Percentiles rank a stretch among this genome's conserved stretches.
Conservation (phyloP, 2,329 filamentous ascomycete genomes). For the Aspergillus amoenus region DNA sequence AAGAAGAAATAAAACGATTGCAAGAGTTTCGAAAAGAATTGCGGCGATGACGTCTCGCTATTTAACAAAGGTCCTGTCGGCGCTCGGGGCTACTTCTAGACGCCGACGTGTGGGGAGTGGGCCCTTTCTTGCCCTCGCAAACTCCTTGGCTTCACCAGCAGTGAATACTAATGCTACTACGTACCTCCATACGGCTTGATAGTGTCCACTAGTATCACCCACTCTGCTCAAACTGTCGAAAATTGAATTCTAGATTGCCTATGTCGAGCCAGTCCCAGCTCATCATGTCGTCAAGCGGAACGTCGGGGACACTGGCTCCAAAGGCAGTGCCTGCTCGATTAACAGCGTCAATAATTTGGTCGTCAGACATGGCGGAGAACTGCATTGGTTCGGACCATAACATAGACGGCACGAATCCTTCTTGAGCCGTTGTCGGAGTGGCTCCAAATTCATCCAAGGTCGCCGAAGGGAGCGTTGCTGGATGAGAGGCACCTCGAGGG, state of each 20-base stretch:
- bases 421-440: slow-evolving; percentile 23
- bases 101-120: slow-evolving; percentile 21
- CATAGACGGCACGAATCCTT: slow-evolving; percentile 28
- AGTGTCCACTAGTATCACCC: background rate
- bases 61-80: slow-evolving; percentile 15
- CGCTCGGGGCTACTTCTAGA: slow-evolving; percentile 30
- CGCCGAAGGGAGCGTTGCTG: slow-evolving; percentile 15
- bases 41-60: slow-evolving; percentile 4
- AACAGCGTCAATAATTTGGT: slow-evolving; percentile 66
- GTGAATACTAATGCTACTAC: too few relatives aligned
- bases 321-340: slow-evolving; percentile 63
- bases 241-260: slow-evolving; percentile 29
- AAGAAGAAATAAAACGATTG: background rate
- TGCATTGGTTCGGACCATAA: slow-evolving; percentile 56
- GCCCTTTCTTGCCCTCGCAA: background rate
- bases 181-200: background rate
- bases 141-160: background rate
- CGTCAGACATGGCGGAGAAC: slow-evolving; percentile 68
- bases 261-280: slow-evolving; percentile 59
- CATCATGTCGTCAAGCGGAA: slow-evolving; percentile 60
- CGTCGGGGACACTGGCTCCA: slow-evolving; percentile 54
- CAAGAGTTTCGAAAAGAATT: background rate
- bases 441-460: slow-evolving; percentile 19
- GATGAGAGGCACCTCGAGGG: slow-evolving; percentile 5
- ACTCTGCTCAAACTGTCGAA: slow-evolving; percentile 16